Evolutionary conservation across 2,329 filamentous ascomycete species (phyloP).

Genomic region (Apiospora koreana): DNA sequence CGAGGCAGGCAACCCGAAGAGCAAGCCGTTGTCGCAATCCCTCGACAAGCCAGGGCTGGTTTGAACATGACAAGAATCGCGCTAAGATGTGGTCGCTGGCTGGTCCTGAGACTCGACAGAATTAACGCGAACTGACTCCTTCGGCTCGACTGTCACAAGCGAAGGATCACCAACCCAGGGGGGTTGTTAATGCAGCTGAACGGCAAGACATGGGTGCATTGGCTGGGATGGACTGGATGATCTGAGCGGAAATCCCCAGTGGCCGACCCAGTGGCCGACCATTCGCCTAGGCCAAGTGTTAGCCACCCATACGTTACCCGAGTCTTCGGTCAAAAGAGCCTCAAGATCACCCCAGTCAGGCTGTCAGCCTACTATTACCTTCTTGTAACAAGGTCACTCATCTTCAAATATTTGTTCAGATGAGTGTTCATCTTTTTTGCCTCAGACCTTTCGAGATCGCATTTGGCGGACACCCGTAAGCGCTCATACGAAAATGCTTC

Average conservation of each 20-base stretch:
- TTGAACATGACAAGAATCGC: not conserved
- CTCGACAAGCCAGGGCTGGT: not conserved
- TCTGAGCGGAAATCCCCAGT: not conserved
- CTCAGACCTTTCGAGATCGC: not conserved
- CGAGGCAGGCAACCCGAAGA: not conserved
- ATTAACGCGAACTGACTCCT: not conserved
- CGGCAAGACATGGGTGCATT: conserved; percentile 2
- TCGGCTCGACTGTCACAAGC: not conserved
- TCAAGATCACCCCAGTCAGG: conserved; percentile 1
- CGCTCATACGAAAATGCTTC: not conserved
- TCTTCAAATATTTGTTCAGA: not conserved
- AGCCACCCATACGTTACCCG: not conserved
- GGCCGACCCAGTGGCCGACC: not conserved
- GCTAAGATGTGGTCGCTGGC: not conserved
- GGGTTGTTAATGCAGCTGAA: not conserved
- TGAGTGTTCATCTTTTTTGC: not conserved
- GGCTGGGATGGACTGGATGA: not conserved
- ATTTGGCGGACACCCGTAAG: not conserved
- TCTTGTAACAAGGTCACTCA: not conserved
- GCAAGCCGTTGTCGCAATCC: not conserved
- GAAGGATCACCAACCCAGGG: not conserved
- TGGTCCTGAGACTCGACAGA: not conserved
- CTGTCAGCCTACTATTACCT: not conserved
- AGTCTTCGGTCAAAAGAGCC: not conserved
- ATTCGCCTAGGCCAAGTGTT: not conserved